A percentile compares a stretch with the other conserved stretches of the same genome.
Conservation (phyloP, 805 yeast species). For the Candida berthetii region DNA sequence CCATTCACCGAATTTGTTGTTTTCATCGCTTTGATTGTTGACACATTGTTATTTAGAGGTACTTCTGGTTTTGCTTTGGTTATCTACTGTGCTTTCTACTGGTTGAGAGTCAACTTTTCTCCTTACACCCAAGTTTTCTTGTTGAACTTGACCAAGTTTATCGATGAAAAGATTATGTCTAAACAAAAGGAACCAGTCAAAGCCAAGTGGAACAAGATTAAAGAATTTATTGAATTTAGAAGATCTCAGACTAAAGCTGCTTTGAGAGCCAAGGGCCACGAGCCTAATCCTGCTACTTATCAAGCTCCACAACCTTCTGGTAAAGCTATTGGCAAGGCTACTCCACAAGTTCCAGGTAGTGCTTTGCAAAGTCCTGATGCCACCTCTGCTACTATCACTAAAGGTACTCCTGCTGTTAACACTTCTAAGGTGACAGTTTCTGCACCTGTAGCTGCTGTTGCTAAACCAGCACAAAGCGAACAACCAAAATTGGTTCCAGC, state of each 20-base stretch:
- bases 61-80: slow-evolving; percentile 66
- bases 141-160: slow-evolving; percentile 19
- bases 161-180: slow-evolving; percentile 26
- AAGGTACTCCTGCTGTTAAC: background rate
- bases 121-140: slow-evolving; percentile 30
- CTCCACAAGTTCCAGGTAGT: background rate
- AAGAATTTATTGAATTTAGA: slow-evolving; percentile 34
- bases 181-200: slow-evolving; percentile 20
- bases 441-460: too few relatives aligned
- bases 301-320: background rate
- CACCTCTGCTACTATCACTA: background rate
- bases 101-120: slow-evolving; percentile 61
- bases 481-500: too few relatives aligned
- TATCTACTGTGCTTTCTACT: slow-evolving; percentile 51
- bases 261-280: slow-evolving; percentile 3
- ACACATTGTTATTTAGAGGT: slow-evolving; percentile 57
- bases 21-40: slow-evolving; percentile 44
- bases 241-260: slow-evolving; percentile 24
- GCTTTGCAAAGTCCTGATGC: too few relatives aligned
- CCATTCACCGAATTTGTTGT: slow-evolving; percentile 58
- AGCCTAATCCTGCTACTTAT: background rate
- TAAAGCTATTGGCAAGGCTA: background rate
- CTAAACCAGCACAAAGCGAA: too few relatives aligned
- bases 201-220: slow-evolving; percentile 31
- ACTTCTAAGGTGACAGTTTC: too few relatives aligned